Conservation (phyloP, 2,329 filamentous ascomycete genomes). For the Paracamarosporium sp. region DNA sequence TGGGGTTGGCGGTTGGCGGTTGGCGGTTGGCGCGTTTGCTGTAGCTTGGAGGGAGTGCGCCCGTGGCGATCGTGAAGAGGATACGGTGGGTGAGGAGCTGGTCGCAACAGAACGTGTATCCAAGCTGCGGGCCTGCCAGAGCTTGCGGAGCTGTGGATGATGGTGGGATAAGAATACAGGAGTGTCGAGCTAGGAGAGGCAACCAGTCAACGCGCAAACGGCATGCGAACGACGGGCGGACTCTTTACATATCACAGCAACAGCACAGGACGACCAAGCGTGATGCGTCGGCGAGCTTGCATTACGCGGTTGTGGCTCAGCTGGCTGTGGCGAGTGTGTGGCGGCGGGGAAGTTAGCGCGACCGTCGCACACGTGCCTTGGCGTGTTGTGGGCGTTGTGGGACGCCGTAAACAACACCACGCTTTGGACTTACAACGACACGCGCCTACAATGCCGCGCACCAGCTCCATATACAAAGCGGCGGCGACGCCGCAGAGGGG, state of each 20-base stretch:
- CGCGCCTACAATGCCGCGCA: slow-evolving; percentile 60
- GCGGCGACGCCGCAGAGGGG: slow-evolving; percentile 58
- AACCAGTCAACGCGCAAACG: not conserved
- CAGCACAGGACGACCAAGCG: not conserved
- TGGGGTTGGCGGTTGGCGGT: no score
- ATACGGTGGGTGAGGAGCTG: not conserved
- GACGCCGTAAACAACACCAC: slow-evolving; percentile 16
- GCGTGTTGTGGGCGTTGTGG: slow-evolving; percentile 11
- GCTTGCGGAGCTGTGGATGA: not conserved
- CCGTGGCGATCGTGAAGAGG: not conserved
- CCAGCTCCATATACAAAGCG: slow-evolving; percentile 54
- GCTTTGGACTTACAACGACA: not conserved
- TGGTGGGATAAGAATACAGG: slow-evolving; percentile 6
- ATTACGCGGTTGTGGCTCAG: not conserved
- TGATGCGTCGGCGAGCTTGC: not conserved
- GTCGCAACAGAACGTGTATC: not conserved
- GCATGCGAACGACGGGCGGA: not conserved
- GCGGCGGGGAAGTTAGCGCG: not conserved
- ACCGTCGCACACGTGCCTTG: slow-evolving; percentile 10
- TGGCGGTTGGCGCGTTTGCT: not conserved
- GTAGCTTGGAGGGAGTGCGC: not conserved
- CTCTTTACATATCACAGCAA: not conserved
- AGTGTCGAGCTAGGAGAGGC: not conserved
- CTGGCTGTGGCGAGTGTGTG: not conserved
- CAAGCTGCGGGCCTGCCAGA: not conserved